Evolutionary conservation across 306 rosid species (phyloP).

Genomic region (Benincasa hispida): DNA sequence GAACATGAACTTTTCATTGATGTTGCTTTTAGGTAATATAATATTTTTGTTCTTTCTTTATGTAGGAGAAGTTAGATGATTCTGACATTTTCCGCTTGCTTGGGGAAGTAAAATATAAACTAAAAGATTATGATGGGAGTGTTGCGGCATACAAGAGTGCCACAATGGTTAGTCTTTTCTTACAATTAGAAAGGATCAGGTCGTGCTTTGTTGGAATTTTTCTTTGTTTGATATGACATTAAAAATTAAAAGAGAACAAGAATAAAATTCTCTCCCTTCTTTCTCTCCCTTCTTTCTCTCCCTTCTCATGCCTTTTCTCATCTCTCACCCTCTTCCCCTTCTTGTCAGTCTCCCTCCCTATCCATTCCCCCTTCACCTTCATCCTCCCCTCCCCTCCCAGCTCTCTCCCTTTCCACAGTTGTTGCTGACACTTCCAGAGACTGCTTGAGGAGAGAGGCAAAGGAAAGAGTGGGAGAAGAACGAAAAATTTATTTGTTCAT

Average conservation of each 20-base stretch:
- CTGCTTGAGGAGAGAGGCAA: background rate
- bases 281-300: too few relatives aligned
- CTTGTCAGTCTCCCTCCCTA: background rate
- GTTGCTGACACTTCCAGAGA: background rate
- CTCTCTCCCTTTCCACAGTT: background rate
- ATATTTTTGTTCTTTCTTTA: background rate
- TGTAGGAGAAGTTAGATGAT: conserved; percentile 62
- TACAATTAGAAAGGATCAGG: conserved; percentile 1
- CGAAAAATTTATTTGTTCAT: too few relatives aligned
- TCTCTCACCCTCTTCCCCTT: background rate
- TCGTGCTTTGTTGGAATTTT: background rate
- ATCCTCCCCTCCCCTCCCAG: background rate
- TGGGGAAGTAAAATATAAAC: conserved; percentile 73
- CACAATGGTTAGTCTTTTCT: conserved; percentile 45
- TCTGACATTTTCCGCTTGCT: conserved; percentile 83
- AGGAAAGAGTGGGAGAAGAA: background rate
- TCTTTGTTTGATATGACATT: background rate
- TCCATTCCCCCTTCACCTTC: background rate
- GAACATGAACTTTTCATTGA: conserved; percentile 3
- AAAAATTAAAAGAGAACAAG: background rate
- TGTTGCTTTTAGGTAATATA: background rate
- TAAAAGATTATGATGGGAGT: conserved; percentile 79
- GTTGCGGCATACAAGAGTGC: conserved; percentile 63
- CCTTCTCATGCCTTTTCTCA: background rate
- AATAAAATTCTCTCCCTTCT: background rate